Evolutionary conservation across 2,329 filamentous ascomycete species (phyloP), one percentile per base, ranked within the genome.

Genomic region (Eutypa lata): DNA sequence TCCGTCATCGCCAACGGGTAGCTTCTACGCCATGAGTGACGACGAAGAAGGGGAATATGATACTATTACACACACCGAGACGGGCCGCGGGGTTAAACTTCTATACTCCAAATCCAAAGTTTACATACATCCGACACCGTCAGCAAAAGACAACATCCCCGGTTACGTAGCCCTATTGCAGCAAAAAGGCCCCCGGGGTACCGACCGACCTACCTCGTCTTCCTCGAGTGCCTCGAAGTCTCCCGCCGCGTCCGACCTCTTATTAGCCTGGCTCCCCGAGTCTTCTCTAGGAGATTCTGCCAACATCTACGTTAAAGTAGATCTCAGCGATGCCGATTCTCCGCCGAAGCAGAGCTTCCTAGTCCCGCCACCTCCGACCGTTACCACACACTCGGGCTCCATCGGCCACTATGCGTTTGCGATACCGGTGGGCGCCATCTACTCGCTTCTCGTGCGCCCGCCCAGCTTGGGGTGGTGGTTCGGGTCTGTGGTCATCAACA

Each of bases 391-490:
- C 67, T 79, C 81, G 55, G 82, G 82, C 44, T 82, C 88, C 1
- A 76, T 85, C 47, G 92, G 92, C 3, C 83, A 88, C 47, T 97
- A 96, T 68, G 86, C 94, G 1, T 99, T 99, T 67, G 91, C 93
- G 1, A 82, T 99, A 6, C 94, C 94, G 1, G 82, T 97, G 28
- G 90, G 85, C 60, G 89, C 93, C 58, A 87, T 99, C 55, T 99
- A 95, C 72, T 96, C 90, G 26, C 79, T 99, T 5, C 79, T 96
- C 7, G 87, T 99, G 38, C 85, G 94, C 2, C 93, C 93, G 3
- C 95, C 94, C 5, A 97, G 91, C 68, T 74, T 96, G 7, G 95
- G 94, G 16, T 99, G 94, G 95, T 99, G 94, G 94, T 97, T 95
- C 69, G 94, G 94, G 33, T 96, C 91, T 57, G 74, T 99, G 26